Evolutionary conservation across 768 basidiomycete species (phyloP).

Genomic region (Auricularia cornea): DNA sequence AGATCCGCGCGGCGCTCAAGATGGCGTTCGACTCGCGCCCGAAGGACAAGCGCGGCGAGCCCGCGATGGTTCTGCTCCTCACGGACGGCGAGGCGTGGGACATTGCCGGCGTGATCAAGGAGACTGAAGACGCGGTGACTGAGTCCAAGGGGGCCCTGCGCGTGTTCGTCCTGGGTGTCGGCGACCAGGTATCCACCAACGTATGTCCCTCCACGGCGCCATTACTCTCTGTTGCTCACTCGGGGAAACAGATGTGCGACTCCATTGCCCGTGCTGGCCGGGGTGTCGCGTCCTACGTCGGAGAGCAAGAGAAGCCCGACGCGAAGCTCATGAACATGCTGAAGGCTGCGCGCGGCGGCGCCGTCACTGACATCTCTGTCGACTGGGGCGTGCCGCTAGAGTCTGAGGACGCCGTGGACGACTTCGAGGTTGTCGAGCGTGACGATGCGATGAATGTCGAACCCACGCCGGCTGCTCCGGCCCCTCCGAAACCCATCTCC

Average conservation of each 20-base stretch:
- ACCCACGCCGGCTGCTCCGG: not conserved
- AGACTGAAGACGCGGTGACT: not conserved
- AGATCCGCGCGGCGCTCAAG: slow-evolving; percentile 37
- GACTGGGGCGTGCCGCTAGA: slow-evolving; percentile 34
- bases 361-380: slow-evolving; percentile 36
- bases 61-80: slow-evolving; percentile 46
- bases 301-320: slow-evolving; percentile 37
- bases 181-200: slow-evolving; percentile 35
- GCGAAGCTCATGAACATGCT: slow-evolving; percentile 44
- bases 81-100: slow-evolving; percentile 44
- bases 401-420: slow-evolving; percentile 1
- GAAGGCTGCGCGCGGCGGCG: slow-evolving; percentile 40
- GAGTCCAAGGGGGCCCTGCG: slow-evolving; percentile 22
- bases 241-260: slow-evolving; percentile 38
- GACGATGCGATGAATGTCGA: not conserved
- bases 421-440: slow-evolving; percentile 10
- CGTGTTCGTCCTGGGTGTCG: slow-evolving; percentile 54
- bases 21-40: slow-evolving; percentile 29
- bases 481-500: not conserved
- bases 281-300: slow-evolving; percentile 42
- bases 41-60: slow-evolving; percentile 13
- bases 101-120: slow-evolving; percentile 3
- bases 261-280: slow-evolving; percentile 46
- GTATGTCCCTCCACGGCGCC: too few species aligned
- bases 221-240: too few species aligned